phyloP scores from a whole-genome alignment of 2,329 filamentous ascomycete genomes.

The Aspergillus floridensis region DNA sequence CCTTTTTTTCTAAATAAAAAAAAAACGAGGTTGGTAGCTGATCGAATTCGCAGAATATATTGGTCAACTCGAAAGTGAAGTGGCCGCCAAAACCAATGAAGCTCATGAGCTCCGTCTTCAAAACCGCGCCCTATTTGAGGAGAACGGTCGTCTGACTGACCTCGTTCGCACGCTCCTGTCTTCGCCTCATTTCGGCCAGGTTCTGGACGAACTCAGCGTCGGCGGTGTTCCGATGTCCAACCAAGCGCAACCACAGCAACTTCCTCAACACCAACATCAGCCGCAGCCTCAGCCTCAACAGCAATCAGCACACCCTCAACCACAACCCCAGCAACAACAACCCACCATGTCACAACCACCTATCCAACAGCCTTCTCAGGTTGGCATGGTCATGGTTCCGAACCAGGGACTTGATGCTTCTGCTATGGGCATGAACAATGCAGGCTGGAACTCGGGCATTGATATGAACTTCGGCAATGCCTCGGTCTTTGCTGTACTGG shows the following conservation, averaged over 20 bases:
- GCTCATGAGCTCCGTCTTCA: conserved; percentile 74
- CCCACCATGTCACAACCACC: conserved; percentile 39
- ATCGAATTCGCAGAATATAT: conserved; percentile 80
- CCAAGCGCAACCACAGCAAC: conserved; percentile 37
- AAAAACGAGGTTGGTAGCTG: conserved; percentile 41
- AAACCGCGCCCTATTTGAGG: conserved; percentile 77
- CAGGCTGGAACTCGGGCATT: conserved; percentile 46
- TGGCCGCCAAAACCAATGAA: conserved; percentile 79
- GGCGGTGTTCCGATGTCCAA: conserved; percentile 50
- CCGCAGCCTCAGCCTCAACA: conserved; percentile 41
- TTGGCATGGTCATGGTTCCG: conserved; percentile 79
- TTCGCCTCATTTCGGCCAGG: conserved; percentile 78
- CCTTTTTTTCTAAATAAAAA: background rate
- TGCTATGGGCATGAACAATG: conserved; percentile 59
- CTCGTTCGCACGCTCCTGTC: conserved; percentile 78
- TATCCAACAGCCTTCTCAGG: conserved; percentile 57
- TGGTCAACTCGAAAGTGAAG: conserved; percentile 84
- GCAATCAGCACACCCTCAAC: conserved; percentile 19
- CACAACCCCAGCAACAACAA: conserved; percentile 35
- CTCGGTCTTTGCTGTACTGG: conserved; percentile 64
- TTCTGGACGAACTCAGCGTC: conserved; percentile 67
- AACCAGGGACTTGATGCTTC: conserved; percentile 75
- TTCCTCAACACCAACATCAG: conserved; percentile 38
- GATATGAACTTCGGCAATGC: conserved; percentile 46
- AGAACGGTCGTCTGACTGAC: conserved; percentile 77